phyloP scores from a whole-genome alignment of 1,284 basidiomycete species.

The Butyriboletus appendiculatus region DNA sequence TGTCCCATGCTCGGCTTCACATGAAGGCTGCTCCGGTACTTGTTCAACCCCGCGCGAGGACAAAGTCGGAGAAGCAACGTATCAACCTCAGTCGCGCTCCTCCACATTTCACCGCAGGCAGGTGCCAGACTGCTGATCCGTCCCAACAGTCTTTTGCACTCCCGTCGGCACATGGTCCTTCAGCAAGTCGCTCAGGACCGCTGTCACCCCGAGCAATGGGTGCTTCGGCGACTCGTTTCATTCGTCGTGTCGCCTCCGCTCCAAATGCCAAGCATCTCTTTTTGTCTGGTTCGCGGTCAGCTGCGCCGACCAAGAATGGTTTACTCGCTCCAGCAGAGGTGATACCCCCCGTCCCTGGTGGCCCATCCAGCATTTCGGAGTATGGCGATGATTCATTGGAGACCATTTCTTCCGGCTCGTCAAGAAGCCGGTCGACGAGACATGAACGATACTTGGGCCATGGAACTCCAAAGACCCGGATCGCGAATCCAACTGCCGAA shows the following conservation, averaged over 20 bases:
- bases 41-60: constrained; percentile 43
- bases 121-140: constrained; percentile 36
- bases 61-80: constrained; percentile 62
- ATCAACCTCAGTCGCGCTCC: constrained; percentile 17
- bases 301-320: constrained; percentile 69
- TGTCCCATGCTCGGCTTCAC: constrained; percentile 39
- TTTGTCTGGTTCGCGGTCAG: constrained; percentile 52
- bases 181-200: constrained; percentile 37
- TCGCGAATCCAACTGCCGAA: constrained; percentile 44
- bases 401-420: constrained; percentile 71
- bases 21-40: constrained; percentile 30
- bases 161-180: constrained; percentile 37
- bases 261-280: constrained; percentile 95
- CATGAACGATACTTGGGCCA: constrained; percentile 31
- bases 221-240: constrained; percentile 78
- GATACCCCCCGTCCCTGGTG: constrained; percentile 50
- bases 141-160: constrained; percentile 41
- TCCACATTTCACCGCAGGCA: constrained; percentile 25
- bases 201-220: constrained; percentile 66
- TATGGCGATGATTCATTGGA: constrained; percentile 68
- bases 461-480: constrained; percentile 41
- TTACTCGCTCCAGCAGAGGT: constrained; percentile 67
- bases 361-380: constrained; percentile 50
- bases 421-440: constrained; percentile 49
- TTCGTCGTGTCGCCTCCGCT: constrained; percentile 93